phyloP scores from a whole-genome alignment of 108 stramenopile genomes.

The Cyclotella atomus region DNA sequence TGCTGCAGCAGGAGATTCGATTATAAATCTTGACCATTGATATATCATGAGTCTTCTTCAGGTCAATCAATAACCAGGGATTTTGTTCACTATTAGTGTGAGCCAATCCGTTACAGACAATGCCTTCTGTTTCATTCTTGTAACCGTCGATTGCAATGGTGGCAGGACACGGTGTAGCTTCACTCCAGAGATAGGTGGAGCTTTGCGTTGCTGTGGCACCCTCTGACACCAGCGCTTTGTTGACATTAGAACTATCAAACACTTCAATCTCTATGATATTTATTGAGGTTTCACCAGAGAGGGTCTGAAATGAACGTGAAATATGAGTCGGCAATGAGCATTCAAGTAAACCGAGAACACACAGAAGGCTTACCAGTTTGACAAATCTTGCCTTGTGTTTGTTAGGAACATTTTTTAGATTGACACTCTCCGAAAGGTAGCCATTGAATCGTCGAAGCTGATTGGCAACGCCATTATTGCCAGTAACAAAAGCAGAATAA shows the following conservation, averaged over 20 bases:
- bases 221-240: neutral
- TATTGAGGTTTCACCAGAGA: neutral
- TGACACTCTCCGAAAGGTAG: conserved; percentile 1
- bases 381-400: neutral
- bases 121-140: neutral
- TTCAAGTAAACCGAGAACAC: neutral
- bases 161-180: neutral
- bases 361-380: neutral
- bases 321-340: neutral
- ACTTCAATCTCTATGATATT: neutral
- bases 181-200: neutral
- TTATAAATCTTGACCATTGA: neutral
- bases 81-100: neutral
- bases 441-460: conserved; percentile 17
- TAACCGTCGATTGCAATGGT: neutral
- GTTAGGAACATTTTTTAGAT: neutral
- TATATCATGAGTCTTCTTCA: neutral
- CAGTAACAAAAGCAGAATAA: conserved; percentile 16
- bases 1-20: neutral
- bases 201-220: neutral
- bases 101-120: neutral
- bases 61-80: conserved; percentile 7
- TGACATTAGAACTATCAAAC: neutral
- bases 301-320: neutral
- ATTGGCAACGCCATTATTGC: conserved; percentile 15